Evolutionary conservation across 2,329 filamentous ascomycete species (phyloP).

Genomic region (Colletotrichum navitas): DNA sequence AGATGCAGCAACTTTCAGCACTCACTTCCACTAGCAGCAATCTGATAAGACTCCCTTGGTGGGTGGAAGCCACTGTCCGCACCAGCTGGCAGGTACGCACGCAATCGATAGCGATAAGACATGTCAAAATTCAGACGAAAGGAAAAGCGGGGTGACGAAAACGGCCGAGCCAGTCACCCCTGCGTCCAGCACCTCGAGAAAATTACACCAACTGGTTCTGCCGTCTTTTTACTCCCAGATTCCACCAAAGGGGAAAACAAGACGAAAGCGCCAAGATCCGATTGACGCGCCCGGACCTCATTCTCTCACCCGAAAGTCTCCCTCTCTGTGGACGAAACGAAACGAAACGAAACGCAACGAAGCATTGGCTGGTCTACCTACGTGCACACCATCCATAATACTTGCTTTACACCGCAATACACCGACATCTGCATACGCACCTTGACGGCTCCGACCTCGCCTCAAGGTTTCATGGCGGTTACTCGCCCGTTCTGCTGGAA

Average conservation of each 20-base stretch:
- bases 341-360: not conserved
- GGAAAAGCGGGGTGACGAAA: constrained; percentile 30
- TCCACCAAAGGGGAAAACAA: not conserved
- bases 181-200: constrained; percentile 26
- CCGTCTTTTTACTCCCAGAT: not conserved
- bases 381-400: no score
- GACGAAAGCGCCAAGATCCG: constrained; percentile 1
- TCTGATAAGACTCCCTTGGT: not conserved
- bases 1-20: constrained; percentile 1
- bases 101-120: not conserved
- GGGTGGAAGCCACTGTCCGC: not conserved
- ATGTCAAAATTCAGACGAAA: constrained; percentile 20
- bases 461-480: constrained; percentile 30
- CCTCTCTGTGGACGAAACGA: not conserved
- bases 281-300: not conserved
- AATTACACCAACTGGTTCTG: constrained; percentile 15
- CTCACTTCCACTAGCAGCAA: not conserved
- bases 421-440: not conserved
- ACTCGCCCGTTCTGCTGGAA: not conserved
- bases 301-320: not conserved
- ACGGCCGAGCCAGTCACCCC: constrained; percentile 20
- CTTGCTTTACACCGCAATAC: not conserved
- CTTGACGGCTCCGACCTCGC: not conserved
- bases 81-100: not conserved
- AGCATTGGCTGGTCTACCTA: not conserved